A percentile compares a stretch with the other conserved stretches of the same genome.
phyloP scores from a whole-genome alignment of 768 basidiomycete genomes.

The Astraeus odoratus region DNA sequence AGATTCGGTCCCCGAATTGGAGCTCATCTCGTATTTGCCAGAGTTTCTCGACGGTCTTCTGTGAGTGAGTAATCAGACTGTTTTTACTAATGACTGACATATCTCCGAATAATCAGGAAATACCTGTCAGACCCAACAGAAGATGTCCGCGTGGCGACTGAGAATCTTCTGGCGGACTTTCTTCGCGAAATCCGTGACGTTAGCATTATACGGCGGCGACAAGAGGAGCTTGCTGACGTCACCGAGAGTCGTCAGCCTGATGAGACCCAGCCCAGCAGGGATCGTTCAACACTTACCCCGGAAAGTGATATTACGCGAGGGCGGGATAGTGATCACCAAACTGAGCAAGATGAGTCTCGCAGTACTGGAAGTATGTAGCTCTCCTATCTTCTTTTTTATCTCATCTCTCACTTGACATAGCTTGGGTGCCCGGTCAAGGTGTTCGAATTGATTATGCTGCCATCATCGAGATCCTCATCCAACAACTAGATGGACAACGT shows the following conservation, averaged over 20 bases:
- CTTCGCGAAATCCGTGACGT: constrained; percentile 87
- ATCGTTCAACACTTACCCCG: constrained; percentile 50
- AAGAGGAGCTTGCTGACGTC: constrained; percentile 46
- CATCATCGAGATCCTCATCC: constrained; percentile 88
- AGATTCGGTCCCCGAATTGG: constrained; percentile 94
- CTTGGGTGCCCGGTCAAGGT: constrained; percentile 91
- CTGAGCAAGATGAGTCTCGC: constrained; percentile 44
- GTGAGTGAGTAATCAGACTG: constrained; percentile 39
- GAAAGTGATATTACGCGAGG: constrained; percentile 38
- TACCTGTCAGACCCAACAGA: constrained; percentile 94
- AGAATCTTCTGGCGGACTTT: constrained; percentile 83
- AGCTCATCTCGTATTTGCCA: constrained; percentile 90
- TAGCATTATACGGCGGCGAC: constrained; percentile 61
- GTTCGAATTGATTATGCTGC: constrained; percentile 87
- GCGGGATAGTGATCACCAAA: constrained; percentile 35
- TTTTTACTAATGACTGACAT: constrained; percentile 5
- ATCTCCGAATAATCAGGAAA: constrained; percentile 45
- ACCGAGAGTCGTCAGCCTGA: constrained; percentile 35
- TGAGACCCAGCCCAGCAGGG: constrained; percentile 54
- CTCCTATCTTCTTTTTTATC: not conserved
- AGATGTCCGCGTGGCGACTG: constrained; percentile 88
- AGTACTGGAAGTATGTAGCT: constrained; percentile 56
- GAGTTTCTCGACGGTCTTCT: constrained; percentile 91
- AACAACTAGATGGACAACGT: constrained; percentile 83
- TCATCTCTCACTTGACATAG: constrained; percentile 29